These are phyloP conservation scores for Suaeda aralocaspica DNA, from an alignment of 148 eudicot genomes.

Conservation along the genomic window DNA sequence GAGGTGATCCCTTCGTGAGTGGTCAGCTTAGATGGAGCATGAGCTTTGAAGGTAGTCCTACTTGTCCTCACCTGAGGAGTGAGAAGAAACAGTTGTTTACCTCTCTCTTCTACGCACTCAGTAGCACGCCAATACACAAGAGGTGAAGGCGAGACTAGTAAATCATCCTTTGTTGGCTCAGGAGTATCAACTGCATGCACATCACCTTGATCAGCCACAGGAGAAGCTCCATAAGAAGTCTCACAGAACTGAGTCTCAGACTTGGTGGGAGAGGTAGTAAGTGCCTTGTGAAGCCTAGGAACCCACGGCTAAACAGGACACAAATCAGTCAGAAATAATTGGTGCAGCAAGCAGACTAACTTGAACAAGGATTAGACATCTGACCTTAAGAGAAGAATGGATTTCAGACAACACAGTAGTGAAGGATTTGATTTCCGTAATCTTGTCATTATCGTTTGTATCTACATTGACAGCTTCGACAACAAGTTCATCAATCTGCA, in stretches of 20 bases:
- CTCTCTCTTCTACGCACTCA: conserved; percentile 44
- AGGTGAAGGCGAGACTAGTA: conserved; percentile 93
- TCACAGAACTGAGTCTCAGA: conserved; percentile 30
- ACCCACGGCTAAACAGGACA: conserved; percentile 67
- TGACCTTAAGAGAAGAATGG: conserved; percentile 66
- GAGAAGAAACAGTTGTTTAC: conserved; percentile 77
- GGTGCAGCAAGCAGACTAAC: conserved; percentile 1
- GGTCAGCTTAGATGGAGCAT: conserved; percentile 35
- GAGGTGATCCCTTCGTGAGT: conserved; percentile 22
- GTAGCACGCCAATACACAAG: conserved; percentile 90
- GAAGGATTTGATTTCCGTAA: conserved; percentile 56
- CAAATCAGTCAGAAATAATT: not conserved
- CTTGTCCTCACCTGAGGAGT: conserved; percentile 68
- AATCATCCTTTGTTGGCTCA: conserved; percentile 41
- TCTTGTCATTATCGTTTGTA: conserved; percentile 29
- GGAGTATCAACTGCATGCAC: conserved; percentile 46
- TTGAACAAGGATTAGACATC: conserved; percentile 13
- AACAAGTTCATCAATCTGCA: conserved; percentile 86
- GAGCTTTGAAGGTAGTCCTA: conserved; percentile 38
- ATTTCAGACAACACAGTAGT: conserved; percentile 54
- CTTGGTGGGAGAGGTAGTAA: conserved; percentile 26
- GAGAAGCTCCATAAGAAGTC: conserved; percentile 17
- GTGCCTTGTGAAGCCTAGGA: conserved; percentile 55
- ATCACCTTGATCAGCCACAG: conserved; percentile 22
- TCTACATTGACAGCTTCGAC: conserved; percentile 55